Base-by-base conservation (phyloP, 345 rosid genomes). In the Syzygium jambos region DNA sequence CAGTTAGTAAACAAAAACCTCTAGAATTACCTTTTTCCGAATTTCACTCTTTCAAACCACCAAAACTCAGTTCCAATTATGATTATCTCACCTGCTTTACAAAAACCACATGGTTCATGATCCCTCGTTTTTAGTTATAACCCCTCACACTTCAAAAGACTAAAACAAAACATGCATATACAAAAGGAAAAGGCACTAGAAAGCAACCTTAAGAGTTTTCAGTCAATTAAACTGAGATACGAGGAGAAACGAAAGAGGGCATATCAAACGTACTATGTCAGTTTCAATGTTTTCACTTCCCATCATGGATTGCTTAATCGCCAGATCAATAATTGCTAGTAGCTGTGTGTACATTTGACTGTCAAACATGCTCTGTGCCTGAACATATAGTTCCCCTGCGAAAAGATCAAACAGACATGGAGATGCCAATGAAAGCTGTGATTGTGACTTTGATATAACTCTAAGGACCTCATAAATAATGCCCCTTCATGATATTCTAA, bases 331-430 rank as follows among this genome's bases (percentile, higher is more conserved):
- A 82, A 94, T 95, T 89, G 90, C 94, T 91, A 96, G 92, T 91
- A 98, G 89, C 89, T 93, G 98, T 89, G 91, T 92, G 92, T 94
- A 98, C 97, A 93, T 94, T 88, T 84, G 85, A 90, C 93, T 93
- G 87, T 96, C 98, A 94, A 98, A 98, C 98, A 96, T 96, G 87
- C 77, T 92, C 89, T 90, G 93, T 54, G 99, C 95, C 89, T 96
- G 99, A 87, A 92, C 92, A 88, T 98, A 96, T 68, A 95, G 87
- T 91, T 98, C 99, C 88, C 99, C 99, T 97, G 94, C 86, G 85
- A 90, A 88, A 92, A 87, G 83, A 87, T 73, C 25, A 89, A 61
- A 85, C 82, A 65, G 25, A 68, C 82, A 30, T 63, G 53, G 88
- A 38, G 82, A 38, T 38, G 82, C 38, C 82, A 73, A 73, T 2